phyloP scores from a whole-genome alignment of 1,284 basidiomycete species.

The Pterulicium gracile region DNA sequence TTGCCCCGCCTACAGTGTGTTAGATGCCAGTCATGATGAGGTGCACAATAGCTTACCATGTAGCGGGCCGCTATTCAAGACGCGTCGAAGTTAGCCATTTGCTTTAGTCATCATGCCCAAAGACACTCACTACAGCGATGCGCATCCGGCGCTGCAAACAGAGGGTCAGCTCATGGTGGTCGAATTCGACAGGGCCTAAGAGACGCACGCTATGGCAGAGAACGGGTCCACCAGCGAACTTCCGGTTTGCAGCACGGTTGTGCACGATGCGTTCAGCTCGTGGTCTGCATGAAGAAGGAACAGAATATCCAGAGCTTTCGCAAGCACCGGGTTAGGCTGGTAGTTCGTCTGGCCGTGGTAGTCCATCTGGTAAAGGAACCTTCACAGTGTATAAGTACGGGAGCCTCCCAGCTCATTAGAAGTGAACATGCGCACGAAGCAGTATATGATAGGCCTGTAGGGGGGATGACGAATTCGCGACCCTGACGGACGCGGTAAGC shows the following conservation, averaged over 20 bases:
- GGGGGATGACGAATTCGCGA: constrained; percentile 78
- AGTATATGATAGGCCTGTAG: constrained; percentile 71
- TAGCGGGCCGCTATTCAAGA: no score
- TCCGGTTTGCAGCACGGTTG: constrained; percentile 78
- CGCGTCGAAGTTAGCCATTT: no score
- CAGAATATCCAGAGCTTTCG: constrained; percentile 74
- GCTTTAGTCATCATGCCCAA: no score
- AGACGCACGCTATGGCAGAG: constrained; percentile 62
- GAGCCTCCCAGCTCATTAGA: constrained; percentile 2
- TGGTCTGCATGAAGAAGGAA: constrained; percentile 87
- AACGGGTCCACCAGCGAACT: constrained; percentile 83
- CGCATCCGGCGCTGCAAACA: constrained; percentile 58
- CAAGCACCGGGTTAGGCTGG: constrained; percentile 70
- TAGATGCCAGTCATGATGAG: constrained; percentile 6
- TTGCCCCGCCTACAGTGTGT: constrained; percentile 53
- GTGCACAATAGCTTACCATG: constrained; percentile 35
- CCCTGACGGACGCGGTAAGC: constrained; percentile 84
- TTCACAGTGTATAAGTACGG: constrained; percentile 15
- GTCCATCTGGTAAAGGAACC: constrained; percentile 84
- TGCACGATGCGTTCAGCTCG: constrained; percentile 76
- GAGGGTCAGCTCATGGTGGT: constrained; percentile 5
- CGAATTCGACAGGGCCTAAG: constrained; percentile 2
- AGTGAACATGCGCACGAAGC: constrained; percentile 69
- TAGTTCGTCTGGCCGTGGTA: constrained; percentile 66
- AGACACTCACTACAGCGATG: constrained; percentile 75